Conservation (phyloP, 192 early-diverging fungal species). For the Powellomyces hirtus region DNA sequence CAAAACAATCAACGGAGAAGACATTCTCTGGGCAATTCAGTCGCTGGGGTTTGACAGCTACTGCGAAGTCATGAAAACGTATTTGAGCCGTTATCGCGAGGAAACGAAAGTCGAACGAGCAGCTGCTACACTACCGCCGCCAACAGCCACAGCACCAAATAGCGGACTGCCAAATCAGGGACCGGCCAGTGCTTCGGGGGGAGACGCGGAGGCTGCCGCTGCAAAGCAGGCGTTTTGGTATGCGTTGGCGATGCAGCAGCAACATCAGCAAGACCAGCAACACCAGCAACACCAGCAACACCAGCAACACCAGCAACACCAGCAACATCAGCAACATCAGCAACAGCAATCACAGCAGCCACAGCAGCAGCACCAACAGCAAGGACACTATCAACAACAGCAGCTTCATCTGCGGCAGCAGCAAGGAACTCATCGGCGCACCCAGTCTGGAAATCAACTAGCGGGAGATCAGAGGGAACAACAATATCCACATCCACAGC, state of each 20-base stretch:
- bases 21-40: slow-evolving; percentile 97
- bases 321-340: not conserved
- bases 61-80: slow-evolving; percentile 82
- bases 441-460: no score
- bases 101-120: slow-evolving; percentile 43
- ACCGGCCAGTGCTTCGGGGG: no score
- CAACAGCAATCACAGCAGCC: not conserved
- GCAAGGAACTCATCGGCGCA: no score
- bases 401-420: no score
- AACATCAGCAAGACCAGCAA: not conserved
- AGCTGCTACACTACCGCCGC: not conserved
- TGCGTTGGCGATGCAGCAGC: not conserved
- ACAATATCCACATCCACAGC: no score
- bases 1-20: slow-evolving; percentile 98
- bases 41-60: slow-evolving; percentile 98
- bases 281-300: slow-evolving; percentile 8
- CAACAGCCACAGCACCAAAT: no score
- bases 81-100: slow-evolving; percentile 86
- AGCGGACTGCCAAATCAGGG: no score
- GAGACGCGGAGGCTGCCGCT: no score
- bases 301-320: no score
- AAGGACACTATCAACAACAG: no score
- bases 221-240: not conserved
- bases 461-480: no score
- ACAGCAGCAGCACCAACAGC: not conserved